A percentile compares a stretch with the other conserved stretches of the same genome.
These are phyloP conservation scores for Sordariomycetes sp. DNA, from an alignment of 2,329 filamentous ascomycete species.

Conservation along the genomic window DNA sequence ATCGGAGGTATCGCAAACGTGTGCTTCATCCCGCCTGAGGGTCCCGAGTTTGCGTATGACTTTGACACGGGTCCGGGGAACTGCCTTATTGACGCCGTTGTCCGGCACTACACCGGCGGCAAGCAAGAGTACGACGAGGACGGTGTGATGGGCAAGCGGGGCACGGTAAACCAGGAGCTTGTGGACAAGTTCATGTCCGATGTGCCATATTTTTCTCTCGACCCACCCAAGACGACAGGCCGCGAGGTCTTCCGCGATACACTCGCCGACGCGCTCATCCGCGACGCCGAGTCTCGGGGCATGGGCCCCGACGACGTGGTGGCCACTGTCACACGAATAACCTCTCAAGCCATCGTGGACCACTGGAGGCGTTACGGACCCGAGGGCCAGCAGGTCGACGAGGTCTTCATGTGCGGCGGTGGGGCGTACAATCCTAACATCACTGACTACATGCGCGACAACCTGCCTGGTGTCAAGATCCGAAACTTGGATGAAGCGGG, in stretches of 20 bases:
- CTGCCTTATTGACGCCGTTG: constrained; percentile 40
- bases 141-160: constrained; percentile 32
- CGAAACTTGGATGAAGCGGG: constrained; percentile 43
- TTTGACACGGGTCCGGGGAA: constrained; percentile 45
- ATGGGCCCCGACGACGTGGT: constrained; percentile 37
- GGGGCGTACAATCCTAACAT: constrained; percentile 47
- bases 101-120: constrained; percentile 38
- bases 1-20: constrained; percentile 49
- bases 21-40: constrained; percentile 41
- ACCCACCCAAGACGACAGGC: constrained; percentile 43
- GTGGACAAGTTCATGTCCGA: constrained; percentile 33
- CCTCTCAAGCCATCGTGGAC: constrained; percentile 40
- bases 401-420: constrained; percentile 49
- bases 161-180: constrained; percentile 33
- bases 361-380: constrained; percentile 29
- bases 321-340: constrained; percentile 45
- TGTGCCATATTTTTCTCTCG: constrained; percentile 33
- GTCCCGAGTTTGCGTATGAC: constrained; percentile 20
- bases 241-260: constrained; percentile 46
- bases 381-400: constrained; percentile 22
- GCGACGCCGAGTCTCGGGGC: constrained; percentile 26
- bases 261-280: constrained; percentile 35
- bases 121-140: constrained; percentile 34
- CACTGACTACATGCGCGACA: constrained; percentile 31
- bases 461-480: constrained; percentile 33